These are phyloP conservation scores for Apiospora phragmitis DNA, from an alignment of 2,329 filamentous ascomycete genomes.

Conservation along the genomic window DNA sequence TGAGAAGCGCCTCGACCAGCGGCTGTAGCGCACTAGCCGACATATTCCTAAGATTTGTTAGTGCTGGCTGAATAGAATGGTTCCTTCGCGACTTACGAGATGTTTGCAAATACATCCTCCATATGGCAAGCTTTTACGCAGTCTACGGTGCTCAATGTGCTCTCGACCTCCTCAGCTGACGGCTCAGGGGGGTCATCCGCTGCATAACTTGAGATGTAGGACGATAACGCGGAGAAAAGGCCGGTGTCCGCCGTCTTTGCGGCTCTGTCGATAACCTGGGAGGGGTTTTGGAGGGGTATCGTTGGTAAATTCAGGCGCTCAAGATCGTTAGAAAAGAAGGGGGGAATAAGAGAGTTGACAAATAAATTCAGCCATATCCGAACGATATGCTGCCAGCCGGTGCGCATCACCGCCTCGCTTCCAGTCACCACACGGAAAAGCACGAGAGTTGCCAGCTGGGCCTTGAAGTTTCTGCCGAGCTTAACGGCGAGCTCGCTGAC, in stretches of 20 bases:
- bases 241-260: constrained; percentile 77
- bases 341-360: constrained; percentile 87
- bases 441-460: constrained; percentile 92
- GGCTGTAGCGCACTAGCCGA: constrained; percentile 58
- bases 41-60: constrained; percentile 51
- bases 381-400: constrained; percentile 80
- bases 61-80: background rate
- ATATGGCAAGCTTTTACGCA: constrained; percentile 90
- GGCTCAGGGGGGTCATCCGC: constrained; percentile 97
- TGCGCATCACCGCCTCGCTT: constrained; percentile 74
- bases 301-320: constrained; percentile 70
- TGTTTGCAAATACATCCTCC: constrained; percentile 77
- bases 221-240: constrained; percentile 91
- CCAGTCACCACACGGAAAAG: constrained; percentile 88
- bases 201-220: constrained; percentile 97
- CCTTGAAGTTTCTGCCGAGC: constrained; percentile 89
- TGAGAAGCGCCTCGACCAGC: constrained; percentile 72
- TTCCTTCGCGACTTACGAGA: constrained; percentile 58
- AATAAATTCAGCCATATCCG: constrained; percentile 95
- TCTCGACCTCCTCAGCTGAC: constrained; percentile 94
- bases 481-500: constrained; percentile 97
- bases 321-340: constrained; percentile 67
- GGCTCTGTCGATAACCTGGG: constrained; percentile 88
- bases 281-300: constrained; percentile 88
- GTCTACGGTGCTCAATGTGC: constrained; percentile 90